Evolutionary conservation across 352 stramenopile genomes (phyloP), one percentile per base, ranked within the genome.

Genomic region (Globisporangium solare): DNA sequence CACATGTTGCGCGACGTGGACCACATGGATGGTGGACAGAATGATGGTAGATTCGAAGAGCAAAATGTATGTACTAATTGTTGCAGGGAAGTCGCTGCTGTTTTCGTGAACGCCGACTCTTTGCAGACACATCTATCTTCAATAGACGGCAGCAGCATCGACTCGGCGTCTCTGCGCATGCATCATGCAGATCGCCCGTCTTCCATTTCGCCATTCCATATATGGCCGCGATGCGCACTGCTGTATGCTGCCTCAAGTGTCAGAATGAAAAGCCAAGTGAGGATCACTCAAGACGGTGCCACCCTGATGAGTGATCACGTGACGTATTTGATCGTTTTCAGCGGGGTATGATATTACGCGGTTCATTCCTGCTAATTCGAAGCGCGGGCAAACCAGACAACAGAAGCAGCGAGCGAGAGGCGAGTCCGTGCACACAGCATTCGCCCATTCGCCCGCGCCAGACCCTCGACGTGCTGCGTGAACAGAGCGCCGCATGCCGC

Each of bases 61-160:
- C 27, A 35, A 56, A 56, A 56, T 56, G 50, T 18, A 37, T 56
- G 50, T 12, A 56, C 12, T 20, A 4, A 47, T 47, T 56, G 31
- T 20, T 39, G 22, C 32, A 56, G 50, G 37, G 18, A 31, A 31
- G 4, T 4, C 27, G 8, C 13, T 18, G 27, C n/a, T 53, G 24
- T 8, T 5, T 54, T 40, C n/a, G n/a, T n/a, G n/a, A n/a, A n/a
- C n/a, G n/a, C n/a, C n/a, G n/a, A n/a, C n/a, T n/a, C 12, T n/a
- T 6, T 22, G 17, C n/a, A 54, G 31, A 42, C 24, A 54, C 17
- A 54, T 14, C 32, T 18, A 35, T 5, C 24, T 5, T 5, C 2
- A 27, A 27, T 27, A 27, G 24, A 27, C 24, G 24, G 24, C 24
- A 27, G 24, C 24, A 27, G 5, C 24, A 5, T 27, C 24, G 24